Evolutionary conservation across 495 filamentous ascomycete genomes (phyloP).

Genomic region (Hyaloscypha hepaticicola): DNA sequence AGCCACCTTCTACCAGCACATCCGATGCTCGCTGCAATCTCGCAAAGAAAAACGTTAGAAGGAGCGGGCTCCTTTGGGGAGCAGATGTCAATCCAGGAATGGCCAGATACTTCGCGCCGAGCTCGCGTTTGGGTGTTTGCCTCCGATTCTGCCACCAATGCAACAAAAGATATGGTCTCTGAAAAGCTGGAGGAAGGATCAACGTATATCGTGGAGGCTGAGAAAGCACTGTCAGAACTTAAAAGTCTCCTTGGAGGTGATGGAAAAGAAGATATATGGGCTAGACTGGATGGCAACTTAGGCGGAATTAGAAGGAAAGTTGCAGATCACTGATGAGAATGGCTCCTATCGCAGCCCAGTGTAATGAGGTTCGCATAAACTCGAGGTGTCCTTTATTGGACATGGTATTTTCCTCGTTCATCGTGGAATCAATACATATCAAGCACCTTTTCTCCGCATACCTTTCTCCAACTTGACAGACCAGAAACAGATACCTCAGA

Average conservation of each 20-base stretch:
- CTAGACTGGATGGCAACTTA: constrained; percentile 26
- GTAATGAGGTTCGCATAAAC: background rate
- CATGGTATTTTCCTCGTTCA: too few relatives aligned
- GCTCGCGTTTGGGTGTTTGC: constrained; percentile 52
- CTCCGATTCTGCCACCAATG: constrained; percentile 40
- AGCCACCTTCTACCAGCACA: constrained; percentile 67
- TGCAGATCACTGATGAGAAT: background rate
- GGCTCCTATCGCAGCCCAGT: background rate
- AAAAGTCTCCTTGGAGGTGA: constrained; percentile 18
- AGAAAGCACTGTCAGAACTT: constrained; percentile 19
- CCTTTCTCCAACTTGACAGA: too few relatives aligned
- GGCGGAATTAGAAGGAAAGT: constrained; percentile 25
- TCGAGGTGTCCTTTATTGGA: too few relatives aligned
- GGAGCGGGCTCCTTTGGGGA: constrained; percentile 20
- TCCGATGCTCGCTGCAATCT: constrained; percentile 34
- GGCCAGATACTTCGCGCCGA: constrained; percentile 37
- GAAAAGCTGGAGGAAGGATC: constrained; percentile 30
- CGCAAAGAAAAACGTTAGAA: constrained; percentile 8
- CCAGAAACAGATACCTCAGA: too few relatives aligned
- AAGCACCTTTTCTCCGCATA: too few relatives aligned
- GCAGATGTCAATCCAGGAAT: constrained; percentile 27
- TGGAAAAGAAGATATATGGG: constrained; percentile 24
- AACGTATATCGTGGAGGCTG: constrained; percentile 11
- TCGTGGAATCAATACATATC: too few relatives aligned
- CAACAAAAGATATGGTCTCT: constrained; percentile 38